Conservation (phyloP, 2,329 filamentous ascomycete genomes). For the Ceratocystiopsis sp. region DNA sequence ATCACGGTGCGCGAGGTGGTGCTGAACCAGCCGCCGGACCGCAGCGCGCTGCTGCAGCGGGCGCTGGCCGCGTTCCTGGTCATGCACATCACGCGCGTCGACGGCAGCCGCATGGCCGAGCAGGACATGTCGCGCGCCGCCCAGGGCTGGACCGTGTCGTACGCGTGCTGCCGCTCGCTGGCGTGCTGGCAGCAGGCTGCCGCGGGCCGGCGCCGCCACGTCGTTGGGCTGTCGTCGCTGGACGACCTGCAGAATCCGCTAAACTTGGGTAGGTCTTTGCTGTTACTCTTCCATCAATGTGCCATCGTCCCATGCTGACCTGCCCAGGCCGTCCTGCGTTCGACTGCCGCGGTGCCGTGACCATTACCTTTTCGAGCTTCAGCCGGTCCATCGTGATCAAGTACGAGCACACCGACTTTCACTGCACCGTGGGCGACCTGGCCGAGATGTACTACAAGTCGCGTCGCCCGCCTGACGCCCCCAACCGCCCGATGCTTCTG, state of each 20-base stretch:
- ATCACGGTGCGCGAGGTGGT: slow-evolving; percentile 6
- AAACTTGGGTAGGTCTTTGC: slow-evolving; percentile 23
- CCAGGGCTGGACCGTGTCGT: slow-evolving; percentile 36
- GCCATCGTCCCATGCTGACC: background rate
- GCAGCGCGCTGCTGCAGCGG: slow-evolving; percentile 30
- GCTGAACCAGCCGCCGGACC: slow-evolving; percentile 7
- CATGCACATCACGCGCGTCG: slow-evolving; percentile 23
- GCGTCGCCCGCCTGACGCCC: no score
- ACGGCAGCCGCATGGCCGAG: slow-evolving; percentile 31
- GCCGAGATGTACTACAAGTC: slow-evolving; percentile 18
- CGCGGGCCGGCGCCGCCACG: slow-evolving; percentile 16
- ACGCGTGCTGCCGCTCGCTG: slow-evolving; percentile 34
- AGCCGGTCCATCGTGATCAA: slow-evolving; percentile 31
- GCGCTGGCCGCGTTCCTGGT: slow-evolving; percentile 32
- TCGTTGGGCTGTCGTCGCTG: slow-evolving; percentile 32
- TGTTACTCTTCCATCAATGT: background rate
- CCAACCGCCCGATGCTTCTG: no score
- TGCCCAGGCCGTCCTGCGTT: slow-evolving; percentile 38
- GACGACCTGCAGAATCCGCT: slow-evolving; percentile 27
- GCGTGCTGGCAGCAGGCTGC: slow-evolving; percentile 33
- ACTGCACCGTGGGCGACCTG: slow-evolving; percentile 35
- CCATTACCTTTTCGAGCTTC: slow-evolving; percentile 30
- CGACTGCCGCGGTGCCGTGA: slow-evolving; percentile 36
- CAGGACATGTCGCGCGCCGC: slow-evolving; percentile 25
- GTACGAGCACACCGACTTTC: slow-evolving; percentile 39